phyloP scores from a whole-genome alignment of 2,329 filamentous ascomycete species.

The Microdochium nivale region DNA sequence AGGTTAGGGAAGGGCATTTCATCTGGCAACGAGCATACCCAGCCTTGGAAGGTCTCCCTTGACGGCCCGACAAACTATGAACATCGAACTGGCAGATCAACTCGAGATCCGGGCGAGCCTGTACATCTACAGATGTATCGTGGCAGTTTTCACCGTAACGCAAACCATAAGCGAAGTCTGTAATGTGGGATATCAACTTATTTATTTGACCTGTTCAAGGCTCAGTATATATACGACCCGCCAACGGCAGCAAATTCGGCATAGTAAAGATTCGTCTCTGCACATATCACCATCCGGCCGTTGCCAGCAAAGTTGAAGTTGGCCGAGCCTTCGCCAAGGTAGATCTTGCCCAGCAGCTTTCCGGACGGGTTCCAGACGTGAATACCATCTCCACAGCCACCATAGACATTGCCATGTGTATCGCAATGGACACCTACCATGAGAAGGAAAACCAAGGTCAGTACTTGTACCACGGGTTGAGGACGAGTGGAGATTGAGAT shows the following conservation, averaged over 20 bases:
- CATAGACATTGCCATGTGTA: constrained; percentile 45
- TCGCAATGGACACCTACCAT: constrained; percentile 43
- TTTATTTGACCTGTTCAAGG: too few relatives aligned
- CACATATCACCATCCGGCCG: constrained; percentile 31
- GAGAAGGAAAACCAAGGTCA: background rate
- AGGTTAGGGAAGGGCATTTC: too few relatives aligned
- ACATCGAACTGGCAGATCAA: too few relatives aligned
- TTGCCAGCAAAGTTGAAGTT: constrained; percentile 40
- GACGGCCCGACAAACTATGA: too few relatives aligned
- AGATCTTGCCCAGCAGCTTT: constrained; percentile 47
- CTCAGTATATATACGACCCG: constrained; percentile 9
- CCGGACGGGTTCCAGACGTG: constrained; percentile 39
- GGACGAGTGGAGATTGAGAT: background rate
- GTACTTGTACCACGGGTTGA: background rate
- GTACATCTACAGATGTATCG: too few relatives aligned
- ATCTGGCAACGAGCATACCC: too few relatives aligned
- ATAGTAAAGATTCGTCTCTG: constrained; percentile 30
- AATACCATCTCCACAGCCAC: constrained; percentile 40
- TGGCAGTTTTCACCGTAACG: too few relatives aligned
- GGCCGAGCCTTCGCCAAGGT: constrained; percentile 33
- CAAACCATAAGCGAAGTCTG: background rate
- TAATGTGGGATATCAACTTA: background rate
- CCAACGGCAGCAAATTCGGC: constrained; percentile 21
- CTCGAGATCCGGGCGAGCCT: too few relatives aligned
- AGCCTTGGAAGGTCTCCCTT: too few relatives aligned